phyloP scores from a whole-genome alignment of 805 yeast genomes.

The Cyberlindnera saturnus region DNA sequence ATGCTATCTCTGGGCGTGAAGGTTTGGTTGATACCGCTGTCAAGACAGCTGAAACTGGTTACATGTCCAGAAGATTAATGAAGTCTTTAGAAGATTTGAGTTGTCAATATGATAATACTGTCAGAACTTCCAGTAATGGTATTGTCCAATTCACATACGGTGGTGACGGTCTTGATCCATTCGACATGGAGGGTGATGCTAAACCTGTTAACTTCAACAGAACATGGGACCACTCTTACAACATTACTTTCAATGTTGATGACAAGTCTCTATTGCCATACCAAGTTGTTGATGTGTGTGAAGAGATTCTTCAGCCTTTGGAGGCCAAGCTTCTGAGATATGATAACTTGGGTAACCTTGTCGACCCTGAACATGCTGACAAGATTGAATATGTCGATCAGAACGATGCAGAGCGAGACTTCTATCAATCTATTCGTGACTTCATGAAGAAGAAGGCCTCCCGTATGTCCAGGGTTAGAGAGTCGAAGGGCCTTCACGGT shows the following conservation, averaged over 20 bases:
- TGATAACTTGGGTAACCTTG: slow-evolving; percentile 64
- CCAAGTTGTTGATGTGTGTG: slow-evolving; percentile 51
- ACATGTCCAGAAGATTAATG: slow-evolving; percentile 97
- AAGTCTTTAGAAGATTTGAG: slow-evolving; percentile 95
- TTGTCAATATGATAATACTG: slow-evolving; percentile 88
- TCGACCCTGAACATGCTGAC: slow-evolving; percentile 37
- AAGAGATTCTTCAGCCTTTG: slow-evolving; percentile 53
- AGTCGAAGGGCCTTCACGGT: slow-evolving; percentile 42
- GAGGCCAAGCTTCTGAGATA: slow-evolving; percentile 54
- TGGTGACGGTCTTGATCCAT: slow-evolving; percentile 97
- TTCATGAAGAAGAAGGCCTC: slow-evolving; percentile 55
- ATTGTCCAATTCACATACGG: slow-evolving; percentile 97
- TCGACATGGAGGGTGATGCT: slow-evolving; percentile 99
- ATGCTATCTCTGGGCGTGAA: slow-evolving; percentile 99
- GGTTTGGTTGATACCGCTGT: slow-evolving; percentile 99
- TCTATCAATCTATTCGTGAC: slow-evolving; percentile 67
- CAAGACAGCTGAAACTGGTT: slow-evolving; percentile 98
- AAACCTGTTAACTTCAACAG: slow-evolving; percentile 88
- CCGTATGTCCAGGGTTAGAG: slow-evolving; percentile 51
- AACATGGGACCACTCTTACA: slow-evolving; percentile 90
- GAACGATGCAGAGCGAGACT: slow-evolving; percentile 80
- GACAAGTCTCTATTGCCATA: slow-evolving; percentile 64
- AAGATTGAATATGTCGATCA: slow-evolving; percentile 72
- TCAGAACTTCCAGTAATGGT: slow-evolving; percentile 91
- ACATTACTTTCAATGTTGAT: slow-evolving; percentile 54